phyloP scores from a whole-genome alignment of 1,139 yeast species.

The Ogataea hybrid region DNA sequence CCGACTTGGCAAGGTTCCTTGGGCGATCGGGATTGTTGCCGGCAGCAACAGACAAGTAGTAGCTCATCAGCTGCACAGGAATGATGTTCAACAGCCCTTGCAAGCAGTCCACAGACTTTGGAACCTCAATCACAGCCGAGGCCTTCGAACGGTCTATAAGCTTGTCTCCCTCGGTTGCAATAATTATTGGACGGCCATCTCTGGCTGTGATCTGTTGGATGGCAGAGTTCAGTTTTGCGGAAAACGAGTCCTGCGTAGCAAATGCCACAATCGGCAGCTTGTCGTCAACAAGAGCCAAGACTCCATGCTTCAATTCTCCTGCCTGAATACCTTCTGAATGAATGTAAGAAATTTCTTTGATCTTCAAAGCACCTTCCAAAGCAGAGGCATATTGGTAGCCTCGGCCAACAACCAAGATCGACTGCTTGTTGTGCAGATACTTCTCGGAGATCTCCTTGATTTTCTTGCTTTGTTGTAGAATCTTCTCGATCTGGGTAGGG shows the following conservation, averaged over 20 bases:
- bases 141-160: constrained; percentile 54
- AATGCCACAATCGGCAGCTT: constrained; percentile 90
- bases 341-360: constrained; percentile 97
- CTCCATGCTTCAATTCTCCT: constrained; percentile 99
- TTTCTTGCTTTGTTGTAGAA: constrained; percentile 66
- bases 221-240: constrained; percentile 95
- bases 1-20: constrained; percentile 96
- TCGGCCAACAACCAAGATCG: constrained; percentile 89
- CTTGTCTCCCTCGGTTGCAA: constrained; percentile 86
- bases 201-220: constrained; percentile 97
- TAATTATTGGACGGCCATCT: constrained; percentile 93
- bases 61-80: constrained; percentile 94
- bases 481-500: constrained; percentile 81
- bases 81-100: constrained; percentile 95
- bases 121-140: constrained; percentile 79
- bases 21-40: constrained; percentile 99
- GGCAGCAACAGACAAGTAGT: constrained; percentile 94
- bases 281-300: constrained; percentile 93
- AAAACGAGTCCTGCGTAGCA: constrained; percentile 96
- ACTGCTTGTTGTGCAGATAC: constrained; percentile 75
- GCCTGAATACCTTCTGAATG: constrained; percentile 99
- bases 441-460: constrained; percentile 75
- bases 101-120: constrained; percentile 93
- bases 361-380: constrained; percentile 96
- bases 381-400: constrained; percentile 98